Evolutionary conservation across 345 rosid species (phyloP), one percentile per base, ranked within the genome.

Genomic region (Kandelia obovata): DNA sequence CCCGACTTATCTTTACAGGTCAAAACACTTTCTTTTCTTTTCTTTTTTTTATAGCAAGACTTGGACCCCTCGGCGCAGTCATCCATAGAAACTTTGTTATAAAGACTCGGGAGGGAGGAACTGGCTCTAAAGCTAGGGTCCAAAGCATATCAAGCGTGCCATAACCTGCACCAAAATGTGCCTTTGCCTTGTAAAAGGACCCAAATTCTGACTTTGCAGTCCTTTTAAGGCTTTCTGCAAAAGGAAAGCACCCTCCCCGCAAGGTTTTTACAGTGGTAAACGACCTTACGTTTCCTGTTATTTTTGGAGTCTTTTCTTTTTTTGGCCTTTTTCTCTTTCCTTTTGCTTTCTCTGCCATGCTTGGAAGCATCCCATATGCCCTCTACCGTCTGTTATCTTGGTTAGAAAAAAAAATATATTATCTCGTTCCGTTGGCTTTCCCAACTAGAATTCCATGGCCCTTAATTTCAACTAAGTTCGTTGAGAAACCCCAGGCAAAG

Each of bases 281-380:
- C 27, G 64, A 69, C 81, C 71, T 75, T 53, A 61, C 77, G 62
- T 61, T 63, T 68, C 64, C 52, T 25, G 19, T 53, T 27, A 23
- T 58, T 71, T 63, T 35, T 34, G 58, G 1, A 7, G 30, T 15
- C 66, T 72, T 73, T 70, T 72, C 68, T 66, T 72, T 74, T 28
- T 34, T 71, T 62, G 62, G 65, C 34, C 63, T 19, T 69, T 71
- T 67, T 49, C 62, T 53, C 49, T 66, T 72, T 72, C 23, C 1
- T 49, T 51, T 66, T 70, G 63, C 58, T 23, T 35, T 62, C 30
- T 35, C 53, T 19, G 26, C 34, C 62, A 80, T 78, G 77, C 78
- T 84, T 78, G 86, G 83, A 75, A 73, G 80, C 76, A 81, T 79
- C 81, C 67, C 64, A 55, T 71, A 78, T 55, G 70, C 71, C 61